Base-by-base conservation (phyloP, 768 basidiomycete species). In the Tylopilus cervinicoccineus region DNA sequence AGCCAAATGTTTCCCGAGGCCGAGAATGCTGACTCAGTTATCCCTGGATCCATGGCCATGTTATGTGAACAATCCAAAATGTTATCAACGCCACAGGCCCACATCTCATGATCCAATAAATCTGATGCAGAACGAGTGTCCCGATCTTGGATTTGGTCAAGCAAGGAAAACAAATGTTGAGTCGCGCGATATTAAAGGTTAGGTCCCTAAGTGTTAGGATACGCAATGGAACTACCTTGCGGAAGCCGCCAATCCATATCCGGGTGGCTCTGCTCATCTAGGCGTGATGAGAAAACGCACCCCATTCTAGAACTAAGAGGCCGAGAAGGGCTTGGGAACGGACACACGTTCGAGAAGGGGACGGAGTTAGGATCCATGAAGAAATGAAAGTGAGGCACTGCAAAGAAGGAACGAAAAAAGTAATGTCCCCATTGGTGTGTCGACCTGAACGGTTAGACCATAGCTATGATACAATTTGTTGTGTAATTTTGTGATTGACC, bases 71-170 rank as follows among this genome's bases (percentile, higher is more conserved):
- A 33, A 43, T 48, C 52, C 55, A 58, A n/a, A n/a, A n/a, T n/a
- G n/a, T n/a, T n/a, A n/a, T n/a, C 48, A 22, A 49, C 55, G 55
- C 63, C 65, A 65, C 60, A 57, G 51, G 52, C 33, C 58, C 53
- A 31, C 43, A 38, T 48, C 40, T 23, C 36, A 41, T 41, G 47
- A 45, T 38, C 41, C n/a, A 33, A 31, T 42, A n/a, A 38, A 14
- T 20, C 29, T 24, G 33, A 38, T 42, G n/a, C 32, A 13, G 19
- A 20, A 36, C 9, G 14, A 9, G 6, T 34, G 9, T 28, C 40
- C 47, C 40, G 23, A 44, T 27, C 38, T n/a, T 16, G 27, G 37
- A 22, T 38, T 38, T 45, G 6, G n/a, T 22, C 8, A 27, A n/a
- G 13, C 38, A 31, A 22, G 34, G 38, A 44, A 40, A 23, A 13